Evolutionary conservation across 169 alveolate species (phyloP).

Genomic region (Babesia bovis): DNA sequence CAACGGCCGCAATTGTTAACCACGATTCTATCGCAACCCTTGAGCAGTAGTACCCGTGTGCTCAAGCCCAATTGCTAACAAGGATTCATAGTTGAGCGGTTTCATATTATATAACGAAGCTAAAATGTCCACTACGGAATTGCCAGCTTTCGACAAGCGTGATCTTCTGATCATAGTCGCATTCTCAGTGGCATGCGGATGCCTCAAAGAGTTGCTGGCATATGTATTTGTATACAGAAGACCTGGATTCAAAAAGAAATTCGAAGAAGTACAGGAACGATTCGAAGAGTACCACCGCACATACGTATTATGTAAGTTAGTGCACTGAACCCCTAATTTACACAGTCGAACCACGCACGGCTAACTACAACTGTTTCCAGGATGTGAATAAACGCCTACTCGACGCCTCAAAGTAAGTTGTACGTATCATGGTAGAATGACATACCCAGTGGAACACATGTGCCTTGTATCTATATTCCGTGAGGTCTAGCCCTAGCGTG

Average conservation of each 20-base stretch:
- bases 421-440: too few species aligned
- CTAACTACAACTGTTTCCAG: background rate
- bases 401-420: constrained; percentile 14
- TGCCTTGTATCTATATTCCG: too few species aligned
- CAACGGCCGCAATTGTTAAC: too few species aligned
- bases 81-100: too few species aligned
- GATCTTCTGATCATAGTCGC: constrained; percentile 32
- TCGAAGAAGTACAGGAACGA: constrained; percentile 18
- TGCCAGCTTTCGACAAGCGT: constrained; percentile 41
- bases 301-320: constrained; percentile 41
- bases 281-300: constrained; percentile 50
- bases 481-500: too few species aligned
- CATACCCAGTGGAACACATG: too few species aligned
- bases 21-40: too few species aligned
- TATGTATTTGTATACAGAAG: constrained; percentile 52
- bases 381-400: background rate
- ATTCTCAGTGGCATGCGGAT: constrained; percentile 36
- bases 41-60: too few species aligned
- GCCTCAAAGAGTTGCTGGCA: constrained; percentile 29
- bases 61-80: too few species aligned
- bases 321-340: background rate
- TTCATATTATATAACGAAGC: too few species aligned
- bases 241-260: constrained; percentile 16
- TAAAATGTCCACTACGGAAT: background rate
- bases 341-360: constrained; percentile 18